phyloP scores from a whole-genome alignment of 768 basidiomycete genomes.

The Boletus rex-veris region DNA sequence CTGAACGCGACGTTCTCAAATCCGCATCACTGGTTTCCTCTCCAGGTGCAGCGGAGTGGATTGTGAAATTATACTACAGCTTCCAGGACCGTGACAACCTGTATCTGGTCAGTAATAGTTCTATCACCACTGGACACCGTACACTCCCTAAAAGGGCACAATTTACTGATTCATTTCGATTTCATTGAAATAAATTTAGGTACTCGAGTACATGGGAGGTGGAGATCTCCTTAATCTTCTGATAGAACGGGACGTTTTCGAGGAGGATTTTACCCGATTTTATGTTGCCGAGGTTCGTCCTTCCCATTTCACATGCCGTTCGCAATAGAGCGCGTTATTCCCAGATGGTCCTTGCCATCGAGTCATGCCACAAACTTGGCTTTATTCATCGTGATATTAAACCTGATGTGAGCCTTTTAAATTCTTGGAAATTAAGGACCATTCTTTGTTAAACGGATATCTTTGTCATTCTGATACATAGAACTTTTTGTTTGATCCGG shows the following conservation, averaged over 20 bases:
- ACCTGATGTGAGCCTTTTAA: constrained; percentile 63
- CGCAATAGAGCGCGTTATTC: constrained; percentile 26
- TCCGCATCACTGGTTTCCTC: constrained; percentile 80
- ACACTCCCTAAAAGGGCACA: constrained; percentile 24
- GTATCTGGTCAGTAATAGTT: constrained; percentile 69
- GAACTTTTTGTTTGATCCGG: constrained; percentile 94
- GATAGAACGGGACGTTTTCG: constrained; percentile 88
- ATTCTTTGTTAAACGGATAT: constrained; percentile 22
- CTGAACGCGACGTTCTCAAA: constrained; percentile 91
- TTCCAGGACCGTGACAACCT: constrained; percentile 95
- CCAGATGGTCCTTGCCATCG: constrained; percentile 92
- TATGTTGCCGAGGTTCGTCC: constrained; percentile 83
- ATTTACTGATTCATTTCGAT: constrained; percentile 51
- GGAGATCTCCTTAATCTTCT: constrained; percentile 95
- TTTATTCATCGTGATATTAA: constrained; percentile 99
- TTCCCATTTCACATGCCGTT: constrained; percentile 19
- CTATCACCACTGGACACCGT: constrained; percentile 29
- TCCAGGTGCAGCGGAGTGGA: constrained; percentile 82
- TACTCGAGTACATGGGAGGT: constrained; percentile 94
- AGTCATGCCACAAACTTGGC: constrained; percentile 89
- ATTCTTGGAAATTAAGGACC: constrained; percentile 29
- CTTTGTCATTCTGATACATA: constrained; percentile 32
- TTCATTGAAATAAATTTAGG: constrained; percentile 53
- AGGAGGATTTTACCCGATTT: constrained; percentile 88
- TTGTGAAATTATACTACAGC: constrained; percentile 88